Evolutionary conservation across 495 filamentous ascomycete genomes (phyloP).

Genomic region (Clavariopsis aquatica): DNA sequence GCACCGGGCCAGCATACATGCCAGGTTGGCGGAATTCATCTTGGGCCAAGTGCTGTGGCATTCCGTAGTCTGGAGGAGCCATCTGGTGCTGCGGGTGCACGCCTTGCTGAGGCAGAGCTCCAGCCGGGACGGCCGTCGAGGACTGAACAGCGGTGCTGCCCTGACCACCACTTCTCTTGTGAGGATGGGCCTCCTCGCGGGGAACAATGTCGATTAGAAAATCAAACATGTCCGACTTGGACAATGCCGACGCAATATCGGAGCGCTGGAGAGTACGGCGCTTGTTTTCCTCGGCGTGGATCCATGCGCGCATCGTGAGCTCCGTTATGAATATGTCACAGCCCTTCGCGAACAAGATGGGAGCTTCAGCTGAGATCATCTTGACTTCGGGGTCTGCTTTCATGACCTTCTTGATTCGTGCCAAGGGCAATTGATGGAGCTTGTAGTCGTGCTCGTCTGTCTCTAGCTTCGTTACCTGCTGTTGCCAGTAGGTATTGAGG

Average conservation of each 20-base stretch:
- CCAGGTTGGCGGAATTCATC: constrained; percentile 75
- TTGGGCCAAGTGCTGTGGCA: constrained; percentile 36
- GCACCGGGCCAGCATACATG: constrained; percentile 79
- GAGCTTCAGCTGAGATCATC: constrained; percentile 98
- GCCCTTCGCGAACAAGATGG: constrained; percentile 96
- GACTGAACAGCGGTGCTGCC: constrained; percentile 55
- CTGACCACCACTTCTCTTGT: constrained; percentile 70
- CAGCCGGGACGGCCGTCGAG: constrained; percentile 42
- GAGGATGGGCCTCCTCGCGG: constrained; percentile 76
- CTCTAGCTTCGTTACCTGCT: constrained; percentile 92
- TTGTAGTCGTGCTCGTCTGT: constrained; percentile 97
- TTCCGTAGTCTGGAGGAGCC: constrained; percentile 65
- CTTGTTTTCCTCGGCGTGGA: constrained; percentile 99
- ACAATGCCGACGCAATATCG: constrained; percentile 91
- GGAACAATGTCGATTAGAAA: constrained; percentile 99
- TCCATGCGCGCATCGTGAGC: constrained; percentile 99
- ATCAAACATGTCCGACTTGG: constrained; percentile 99
- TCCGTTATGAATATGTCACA: constrained; percentile 99
- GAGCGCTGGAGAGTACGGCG: constrained; percentile 90
- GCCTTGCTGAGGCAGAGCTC: constrained; percentile 47
- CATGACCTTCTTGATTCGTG: constrained; percentile 99
- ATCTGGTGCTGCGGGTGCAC: constrained; percentile 70
- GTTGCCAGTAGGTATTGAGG: constrained; percentile 97
- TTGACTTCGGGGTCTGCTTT: constrained; percentile 99
- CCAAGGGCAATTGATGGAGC: constrained; percentile 89